phyloP scores from a whole-genome alignment of 106 monocot species.

The Agapanthus africanus region DNA sequence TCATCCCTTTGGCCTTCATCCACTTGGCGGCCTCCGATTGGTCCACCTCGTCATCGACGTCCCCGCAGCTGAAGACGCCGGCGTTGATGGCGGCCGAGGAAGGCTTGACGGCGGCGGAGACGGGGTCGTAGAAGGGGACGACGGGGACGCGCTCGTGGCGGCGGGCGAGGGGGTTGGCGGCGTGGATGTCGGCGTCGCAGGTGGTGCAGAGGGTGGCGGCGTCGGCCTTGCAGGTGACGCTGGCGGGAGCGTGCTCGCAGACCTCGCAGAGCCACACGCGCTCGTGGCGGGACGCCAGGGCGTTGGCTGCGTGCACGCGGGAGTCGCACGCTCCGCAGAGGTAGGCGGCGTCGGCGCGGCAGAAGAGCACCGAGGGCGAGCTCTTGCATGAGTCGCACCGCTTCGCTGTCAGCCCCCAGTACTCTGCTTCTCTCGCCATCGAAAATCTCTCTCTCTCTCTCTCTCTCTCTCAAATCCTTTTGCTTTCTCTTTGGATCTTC shows the following conservation, averaged over 20 bases:
- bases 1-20: conserved; percentile 30
- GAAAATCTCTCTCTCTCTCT: too few relatives aligned
- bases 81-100: too few relatives aligned
- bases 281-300: conserved; percentile 51
- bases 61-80: too few relatives aligned
- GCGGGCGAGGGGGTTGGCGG: conserved; percentile 55
- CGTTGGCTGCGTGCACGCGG: conserved; percentile 49
- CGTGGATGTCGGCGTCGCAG: conserved; percentile 70
- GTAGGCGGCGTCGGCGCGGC: conserved; percentile 46
- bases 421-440: too few relatives aligned
- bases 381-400: conserved; percentile 54
- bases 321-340: conserved; percentile 59
- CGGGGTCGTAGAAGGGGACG: too few relatives aligned
- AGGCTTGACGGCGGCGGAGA: too few relatives aligned
- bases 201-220: conserved; percentile 54
- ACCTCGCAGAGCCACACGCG: conserved; percentile 75
- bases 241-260: conserved; percentile 52
- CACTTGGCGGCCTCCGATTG: conserved; percentile 30
- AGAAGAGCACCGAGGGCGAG: conserved; percentile 41
- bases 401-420: conserved; percentile 22
- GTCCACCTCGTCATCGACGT: too few relatives aligned
- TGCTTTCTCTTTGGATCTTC: too few relatives aligned
- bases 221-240: conserved; percentile 68
- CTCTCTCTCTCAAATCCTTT: too few relatives aligned
- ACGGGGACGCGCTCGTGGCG: conserved; percentile 55